Evolutionary conservation across 2,329 filamentous ascomycete species (phyloP), one percentile per base, ranked within the genome.

Genomic region (Fusarium pseudograminearum): DNA sequence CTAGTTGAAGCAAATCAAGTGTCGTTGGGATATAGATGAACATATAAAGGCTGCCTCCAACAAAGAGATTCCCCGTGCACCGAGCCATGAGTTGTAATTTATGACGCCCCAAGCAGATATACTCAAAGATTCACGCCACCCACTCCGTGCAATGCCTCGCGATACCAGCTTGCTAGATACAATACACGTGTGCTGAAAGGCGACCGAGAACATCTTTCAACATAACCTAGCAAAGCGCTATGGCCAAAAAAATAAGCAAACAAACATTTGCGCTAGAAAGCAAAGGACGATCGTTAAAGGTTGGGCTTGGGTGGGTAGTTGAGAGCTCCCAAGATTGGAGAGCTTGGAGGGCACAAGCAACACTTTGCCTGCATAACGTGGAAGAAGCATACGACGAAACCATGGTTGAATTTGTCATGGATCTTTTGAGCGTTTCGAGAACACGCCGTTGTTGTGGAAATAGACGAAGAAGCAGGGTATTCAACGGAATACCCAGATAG

Each of bases 71-170:
- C 31, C n/a, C 45, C 34, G 18, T 56, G 22, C 40, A 41, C 34
- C 41, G 15, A 55, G 42, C 45, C 38, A 60, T 54, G 38, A 46
- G 34, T 41, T 30, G 24, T 22, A 41, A 30, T n/a, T 33, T 53
- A 42, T 20, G 54, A 68, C 47, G 41, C 31, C 51, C 30, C 34
- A 65, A 52, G 38, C 36, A 64, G 28, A 40, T 60, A 51, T 53
- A 33, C 40, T 30, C 24, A 45, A 64, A 46, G 36, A 46, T 51
- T n/a, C 40, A 71, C 55, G 54, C 67, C 65, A 55, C 46, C 57
- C 47, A 55, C 68, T 71, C 65, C 69, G 33, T 63, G 55, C 53
- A 44, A 71, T 71, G 68, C 68, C 50, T 57, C 61, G 65, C 47
- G 24, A 66, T 71, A 57, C 47, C 30, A 64, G 61, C 65, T 57